These are phyloP conservation scores for Lachnellula arida DNA, from an alignment of 2,329 filamentous ascomycete species.

Conservation along the genomic window DNA sequence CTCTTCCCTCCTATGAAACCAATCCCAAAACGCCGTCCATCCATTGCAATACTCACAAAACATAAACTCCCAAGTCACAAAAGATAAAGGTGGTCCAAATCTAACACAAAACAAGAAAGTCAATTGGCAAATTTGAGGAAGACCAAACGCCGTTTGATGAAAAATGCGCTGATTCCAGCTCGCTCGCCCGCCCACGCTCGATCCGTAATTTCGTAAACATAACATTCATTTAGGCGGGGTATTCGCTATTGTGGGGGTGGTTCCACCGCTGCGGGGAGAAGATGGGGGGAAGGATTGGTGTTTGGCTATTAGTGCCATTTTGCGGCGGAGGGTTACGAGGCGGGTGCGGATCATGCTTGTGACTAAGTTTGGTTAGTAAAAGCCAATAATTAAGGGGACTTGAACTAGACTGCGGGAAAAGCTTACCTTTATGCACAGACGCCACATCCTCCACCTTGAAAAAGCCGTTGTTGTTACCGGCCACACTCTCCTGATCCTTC, in stretches of 20 bases:
- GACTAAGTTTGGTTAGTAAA: conserved; percentile 42
- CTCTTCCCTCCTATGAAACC: neutral
- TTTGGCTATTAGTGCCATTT: conserved; percentile 56
- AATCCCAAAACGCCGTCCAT: neutral
- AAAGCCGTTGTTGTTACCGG: conserved; percentile 43
- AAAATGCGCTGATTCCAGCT: conserved; percentile 4
- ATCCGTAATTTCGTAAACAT: conserved; percentile 10
- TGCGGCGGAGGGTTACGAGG: conserved; percentile 53
- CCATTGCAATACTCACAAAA: neutral
- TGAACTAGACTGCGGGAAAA: neutral
- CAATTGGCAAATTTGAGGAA: neutral
- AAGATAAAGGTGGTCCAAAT: neutral
- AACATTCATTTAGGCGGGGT: conserved; percentile 28
- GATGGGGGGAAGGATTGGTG: conserved; percentile 28
- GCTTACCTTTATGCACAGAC: conserved; percentile 67
- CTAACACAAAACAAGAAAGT: conserved; percentile 3
- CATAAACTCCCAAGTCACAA: neutral
- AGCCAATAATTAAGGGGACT: neutral
- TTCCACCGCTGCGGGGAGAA: conserved; percentile 30
- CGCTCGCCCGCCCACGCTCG: neutral
- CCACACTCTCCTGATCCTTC: conserved; percentile 35
- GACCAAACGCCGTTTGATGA: neutral
- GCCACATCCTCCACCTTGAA: conserved; percentile 67
- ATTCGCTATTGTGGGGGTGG: conserved; percentile 30
- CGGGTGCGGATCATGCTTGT: conserved; percentile 58